Percentiles rank a stretch among this genome's conserved stretches.
Evolutionary conservation across 1,139 yeast species (phyloP).

Genomic region (Geotrichum australiense): DNA sequence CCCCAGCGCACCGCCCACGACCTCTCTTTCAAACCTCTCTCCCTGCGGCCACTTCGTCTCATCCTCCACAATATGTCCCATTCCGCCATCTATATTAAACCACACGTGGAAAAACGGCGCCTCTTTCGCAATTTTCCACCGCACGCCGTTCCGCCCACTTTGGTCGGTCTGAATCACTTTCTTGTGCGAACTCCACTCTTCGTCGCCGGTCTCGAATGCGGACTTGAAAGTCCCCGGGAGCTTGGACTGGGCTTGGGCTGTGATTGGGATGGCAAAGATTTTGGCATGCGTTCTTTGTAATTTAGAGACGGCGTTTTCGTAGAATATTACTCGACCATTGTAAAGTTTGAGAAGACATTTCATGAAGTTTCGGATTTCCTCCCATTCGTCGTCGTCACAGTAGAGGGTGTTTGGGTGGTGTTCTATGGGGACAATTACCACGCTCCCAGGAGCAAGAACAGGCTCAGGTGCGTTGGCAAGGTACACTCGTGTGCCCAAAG

Average conservation of each 20-base stretch:
- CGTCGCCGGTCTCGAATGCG: constrained; percentile 37
- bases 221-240: constrained; percentile 38
- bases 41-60: constrained; percentile 39
- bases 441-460: constrained; percentile 33
- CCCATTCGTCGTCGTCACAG: constrained; percentile 41
- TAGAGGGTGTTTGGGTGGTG: constrained; percentile 39
- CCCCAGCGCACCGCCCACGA: constrained; percentile 41
- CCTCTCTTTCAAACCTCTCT: constrained; percentile 41
- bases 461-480: constrained; percentile 33
- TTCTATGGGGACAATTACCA: constrained; percentile 39
- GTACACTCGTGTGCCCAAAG: constrained; percentile 12
- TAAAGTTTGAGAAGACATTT: constrained; percentile 38
- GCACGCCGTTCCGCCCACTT: constrained; percentile 31
- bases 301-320: constrained; percentile 37
- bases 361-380: constrained; percentile 43
- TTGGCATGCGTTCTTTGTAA: constrained; percentile 36
- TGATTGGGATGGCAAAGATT: constrained; percentile 41
- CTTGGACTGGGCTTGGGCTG: constrained; percentile 20
- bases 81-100: constrained; percentile 42
- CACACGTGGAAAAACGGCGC: constrained; percentile 48
- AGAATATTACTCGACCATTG: constrained; percentile 37
- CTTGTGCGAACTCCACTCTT: constrained; percentile 39
- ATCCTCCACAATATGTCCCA: constrained; percentile 46
- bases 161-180: constrained; percentile 33
- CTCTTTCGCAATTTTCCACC: constrained; percentile 40